Percentiles rank a stretch among this genome's conserved stretches.
phyloP scores from a whole-genome alignment of 345 rosid species.

The Rhodamnia argentea region DNA sequence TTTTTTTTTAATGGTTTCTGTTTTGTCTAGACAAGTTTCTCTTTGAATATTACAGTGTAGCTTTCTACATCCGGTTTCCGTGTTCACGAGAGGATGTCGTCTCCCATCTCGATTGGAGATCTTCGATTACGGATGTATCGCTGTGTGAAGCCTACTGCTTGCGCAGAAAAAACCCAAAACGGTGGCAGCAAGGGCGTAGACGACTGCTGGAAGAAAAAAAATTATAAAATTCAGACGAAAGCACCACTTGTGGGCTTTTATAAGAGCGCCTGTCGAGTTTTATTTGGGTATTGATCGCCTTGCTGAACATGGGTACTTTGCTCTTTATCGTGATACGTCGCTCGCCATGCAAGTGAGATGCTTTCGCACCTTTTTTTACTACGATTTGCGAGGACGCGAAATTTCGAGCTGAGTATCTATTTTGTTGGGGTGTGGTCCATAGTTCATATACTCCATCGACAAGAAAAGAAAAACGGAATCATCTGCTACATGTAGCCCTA shows the following conservation, averaged over 20 bases:
- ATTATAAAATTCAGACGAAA: too few relatives aligned
- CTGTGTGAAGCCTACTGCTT: background rate
- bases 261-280: background rate
- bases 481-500: too few relatives aligned
- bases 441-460: too few relatives aligned
- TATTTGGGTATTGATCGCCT: background rate
- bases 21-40: background rate
- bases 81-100: background rate
- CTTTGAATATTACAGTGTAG: background rate
- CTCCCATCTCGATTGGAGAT: background rate
- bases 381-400: too few relatives aligned
- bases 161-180: background rate
- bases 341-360: background rate
- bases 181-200: too few relatives aligned
- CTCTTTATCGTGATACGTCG: background rate
- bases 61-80: background rate
- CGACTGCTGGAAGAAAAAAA: too few relatives aligned
- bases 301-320: background rate
- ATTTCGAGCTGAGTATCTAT: too few relatives aligned
- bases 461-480: too few relatives aligned
- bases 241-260: too few relatives aligned
- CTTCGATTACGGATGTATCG: background rate
- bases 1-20: background rate
- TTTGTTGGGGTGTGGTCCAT: too few relatives aligned
- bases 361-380: too few relatives aligned